Percentiles rank a stretch among this genome's conserved stretches.
These are phyloP conservation scores for Alternaria incomplexa DNA, from an alignment of 2,329 filamentous ascomycete genomes.

Conservation along the genomic window DNA sequence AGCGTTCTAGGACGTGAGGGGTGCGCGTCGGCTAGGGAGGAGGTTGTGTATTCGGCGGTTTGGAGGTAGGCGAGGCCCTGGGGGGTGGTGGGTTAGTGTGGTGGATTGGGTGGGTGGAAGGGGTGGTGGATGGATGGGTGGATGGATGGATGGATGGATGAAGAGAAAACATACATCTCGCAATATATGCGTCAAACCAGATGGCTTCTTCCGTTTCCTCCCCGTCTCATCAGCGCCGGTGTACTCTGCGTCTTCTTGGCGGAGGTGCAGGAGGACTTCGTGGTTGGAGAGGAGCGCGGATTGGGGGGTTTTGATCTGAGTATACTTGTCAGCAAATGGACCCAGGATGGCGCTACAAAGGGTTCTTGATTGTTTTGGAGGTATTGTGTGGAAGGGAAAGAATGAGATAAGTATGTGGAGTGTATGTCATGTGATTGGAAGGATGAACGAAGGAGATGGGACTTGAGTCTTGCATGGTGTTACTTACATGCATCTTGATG, in stretches of 20 bases:
- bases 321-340: not conserved
- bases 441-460: too few relatives aligned
- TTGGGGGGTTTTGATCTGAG: constrained; percentile 69
- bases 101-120: too few relatives aligned
- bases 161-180: constrained; percentile 61
- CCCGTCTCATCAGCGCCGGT: constrained; percentile 35
- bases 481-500: not conserved
- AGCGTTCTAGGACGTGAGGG: constrained; percentile 39
- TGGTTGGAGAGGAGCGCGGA: constrained; percentile 74
- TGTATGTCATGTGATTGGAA: not conserved
- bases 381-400: not conserved
- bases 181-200: constrained; percentile 67
- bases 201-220: constrained; percentile 39
- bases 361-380: not conserved
- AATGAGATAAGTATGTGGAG: not conserved
- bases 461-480: not conserved
- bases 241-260: constrained; percentile 43
- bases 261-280: constrained; percentile 65
- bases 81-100: too few relatives aligned
- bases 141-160: too few relatives aligned
- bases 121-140: too few relatives aligned
- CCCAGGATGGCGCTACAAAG: not conserved
- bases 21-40: constrained; percentile 22
- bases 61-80: constrained; percentile 57
- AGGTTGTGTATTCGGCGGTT: constrained; percentile 32